Evolutionary conservation across 2,329 filamentous ascomycete genomes (phyloP).

Genomic region (Stagonosporopsis rhizophila): DNA sequence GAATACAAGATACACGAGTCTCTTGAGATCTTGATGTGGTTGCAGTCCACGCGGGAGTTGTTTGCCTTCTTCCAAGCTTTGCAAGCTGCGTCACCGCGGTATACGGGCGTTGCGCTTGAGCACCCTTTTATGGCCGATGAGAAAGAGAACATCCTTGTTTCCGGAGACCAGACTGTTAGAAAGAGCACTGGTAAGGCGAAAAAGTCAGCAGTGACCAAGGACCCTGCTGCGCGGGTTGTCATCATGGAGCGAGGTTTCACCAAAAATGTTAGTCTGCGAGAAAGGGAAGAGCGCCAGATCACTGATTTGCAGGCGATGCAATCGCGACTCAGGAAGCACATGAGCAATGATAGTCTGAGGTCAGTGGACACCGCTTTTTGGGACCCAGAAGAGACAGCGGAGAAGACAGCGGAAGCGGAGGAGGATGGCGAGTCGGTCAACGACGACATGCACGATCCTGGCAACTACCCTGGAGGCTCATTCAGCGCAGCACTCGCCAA

Average conservation of each 20-base stretch:
- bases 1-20: conserved; percentile 12
- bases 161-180: neutral
- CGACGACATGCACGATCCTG: neutral
- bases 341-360: conserved; percentile 17
- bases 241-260: conserved; percentile 6
- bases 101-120: neutral
- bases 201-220: neutral
- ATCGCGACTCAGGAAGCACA: conserved; percentile 4
- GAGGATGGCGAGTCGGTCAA: neutral
- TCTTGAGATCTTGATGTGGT: conserved; percentile 1
- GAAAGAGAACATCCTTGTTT: neutral
- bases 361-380: conserved; percentile 21
- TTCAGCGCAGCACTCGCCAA: conserved; percentile 4
- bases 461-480: neutral
- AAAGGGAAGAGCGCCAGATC: neutral
- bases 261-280: conserved; percentile 4
- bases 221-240: neutral
- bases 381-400: neutral
- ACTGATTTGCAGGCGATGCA: conserved; percentile 2
- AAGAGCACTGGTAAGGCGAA: neutral
- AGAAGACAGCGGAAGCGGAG: neutral
- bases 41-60: conserved; percentile 1
- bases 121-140: neutral
- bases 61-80: conserved; percentile 1
- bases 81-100: neutral